Base-by-base conservation (phyloP, 2,329 filamentous ascomycete genomes). In the Sporothrix variecibatus region DNA sequence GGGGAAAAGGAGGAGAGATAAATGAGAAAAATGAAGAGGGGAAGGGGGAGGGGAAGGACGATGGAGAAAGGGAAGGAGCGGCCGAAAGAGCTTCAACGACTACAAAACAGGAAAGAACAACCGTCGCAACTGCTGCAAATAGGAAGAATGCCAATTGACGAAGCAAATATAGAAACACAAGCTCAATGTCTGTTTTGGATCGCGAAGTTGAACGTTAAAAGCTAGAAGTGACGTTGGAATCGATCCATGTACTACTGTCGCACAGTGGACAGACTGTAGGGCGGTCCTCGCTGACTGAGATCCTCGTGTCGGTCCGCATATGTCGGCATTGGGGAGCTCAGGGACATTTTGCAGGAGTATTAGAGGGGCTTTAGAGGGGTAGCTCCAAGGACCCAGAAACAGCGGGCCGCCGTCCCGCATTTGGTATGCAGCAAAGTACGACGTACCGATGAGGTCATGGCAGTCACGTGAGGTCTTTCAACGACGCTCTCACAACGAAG, bases 311-410 rank as follows among this genome's bases (percentile, higher is more conserved):
- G 56, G 28, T 28, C 26, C 38, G 38, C 12, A 43, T 46, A 26
- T 67, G 62, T 40, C 62, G 62, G 58, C 20, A n/a, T 40, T 62
- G 58, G 28, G 15, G n/a, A 17, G 60, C 23, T 65, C 15, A 12
- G 38, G 12, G 62, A 23, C 11, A 28, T 26, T 28, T 46, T 15
- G 11, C 38, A n/a, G 6, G 11, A 9, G 8, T 46, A 46, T 43
- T 28, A 46, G 38, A 46, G 62, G 62, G 62, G 62, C 11, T 46
- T 65, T 46, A 26, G 62, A 43, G 62, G 62, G 62, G 62, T 20
- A 67, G 62, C 62, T 67, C n/a, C n/a, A 67, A 23, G 9, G n/a
- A 64, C 15, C 38, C n/a, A 43, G 38, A 43, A 46, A 28, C n/a
- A 67, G 62, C 38, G 62, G 62, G 62, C 62, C 38, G 23, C 23